Percentiles rank a stretch among this genome's conserved stretches.
phyloP scores from a whole-genome alignment of 2,329 filamentous ascomycete genomes.

The Proliferodiscus dingleyae region DNA sequence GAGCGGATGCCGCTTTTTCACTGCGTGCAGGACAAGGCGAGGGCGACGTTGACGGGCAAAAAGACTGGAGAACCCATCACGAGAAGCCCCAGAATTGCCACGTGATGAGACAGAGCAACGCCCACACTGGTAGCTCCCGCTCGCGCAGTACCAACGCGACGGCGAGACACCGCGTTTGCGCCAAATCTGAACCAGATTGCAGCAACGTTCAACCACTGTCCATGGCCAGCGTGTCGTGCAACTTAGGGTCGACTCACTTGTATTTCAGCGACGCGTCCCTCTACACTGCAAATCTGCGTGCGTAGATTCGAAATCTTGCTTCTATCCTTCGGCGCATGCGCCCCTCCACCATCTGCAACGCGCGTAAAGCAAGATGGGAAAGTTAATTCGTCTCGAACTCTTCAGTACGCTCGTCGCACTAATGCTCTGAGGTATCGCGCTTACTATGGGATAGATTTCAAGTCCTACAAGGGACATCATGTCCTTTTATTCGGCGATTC shows the following conservation, averaged over 20 bases:
- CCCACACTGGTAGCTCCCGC: no score
- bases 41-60: no score
- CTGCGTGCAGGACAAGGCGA: no score
- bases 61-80: no score
- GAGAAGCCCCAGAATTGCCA: no score
- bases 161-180: neutral
- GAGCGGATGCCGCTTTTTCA: no score
- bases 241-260: neutral
- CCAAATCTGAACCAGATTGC: neutral
- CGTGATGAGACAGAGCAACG: no score
- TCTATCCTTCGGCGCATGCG: constrained; percentile 16
- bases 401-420: constrained; percentile 61
- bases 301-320: neutral
- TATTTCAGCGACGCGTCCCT: neutral
- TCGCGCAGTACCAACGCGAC: no score
- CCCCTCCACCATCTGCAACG: constrained; percentile 21
- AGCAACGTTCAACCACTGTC: neutral
- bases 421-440: constrained; percentile 1
- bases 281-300: neutral
- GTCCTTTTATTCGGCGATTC: constrained; percentile 91
- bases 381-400: constrained; percentile 89
- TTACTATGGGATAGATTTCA: constrained; percentile 67
- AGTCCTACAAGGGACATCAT: constrained; percentile 98
- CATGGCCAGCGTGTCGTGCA: neutral
- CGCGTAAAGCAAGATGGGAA: constrained; percentile 68